These are phyloP conservation scores for Sporormia fimetaria DNA, from an alignment of 495 filamentous ascomycete species.

Conservation along the genomic window DNA sequence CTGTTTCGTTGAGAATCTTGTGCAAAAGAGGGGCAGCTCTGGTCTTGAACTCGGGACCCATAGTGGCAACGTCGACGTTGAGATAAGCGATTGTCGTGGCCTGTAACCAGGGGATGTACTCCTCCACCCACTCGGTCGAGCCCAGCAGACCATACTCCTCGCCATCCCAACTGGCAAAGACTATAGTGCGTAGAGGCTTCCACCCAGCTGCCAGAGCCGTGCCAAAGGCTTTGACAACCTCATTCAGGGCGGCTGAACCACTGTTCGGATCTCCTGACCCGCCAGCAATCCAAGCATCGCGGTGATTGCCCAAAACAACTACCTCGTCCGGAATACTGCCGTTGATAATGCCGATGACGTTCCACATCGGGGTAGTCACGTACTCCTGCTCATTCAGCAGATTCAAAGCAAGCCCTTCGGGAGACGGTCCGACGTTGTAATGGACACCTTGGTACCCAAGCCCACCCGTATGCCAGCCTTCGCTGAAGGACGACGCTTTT, in stretches of 20 bases:
- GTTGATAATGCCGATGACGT: conserved; percentile 89
- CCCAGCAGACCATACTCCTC: conserved; percentile 66
- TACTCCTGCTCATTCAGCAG: conserved; percentile 84
- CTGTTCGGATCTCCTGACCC: conserved; percentile 38
- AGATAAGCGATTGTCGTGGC: conserved; percentile 48
- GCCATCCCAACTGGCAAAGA: conserved; percentile 66
- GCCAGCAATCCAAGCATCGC: conserved; percentile 87
- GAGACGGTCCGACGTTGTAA: conserved; percentile 86
- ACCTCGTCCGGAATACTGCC: conserved; percentile 81
- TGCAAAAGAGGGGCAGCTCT: conserved; percentile 72
- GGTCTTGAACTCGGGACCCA: conserved; percentile 42
- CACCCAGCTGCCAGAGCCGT: conserved; percentile 30
- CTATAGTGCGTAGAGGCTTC: conserved; percentile 44
- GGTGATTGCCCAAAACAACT: conserved; percentile 86
- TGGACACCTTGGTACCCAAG: conserved; percentile 73
- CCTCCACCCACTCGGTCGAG: conserved; percentile 65
- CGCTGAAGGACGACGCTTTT: conserved; percentile 62
- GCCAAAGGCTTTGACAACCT: conserved; percentile 32
- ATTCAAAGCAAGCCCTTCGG: conserved; percentile 62
- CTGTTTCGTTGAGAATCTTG: conserved; percentile 58
- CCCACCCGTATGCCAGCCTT: conserved; percentile 60
- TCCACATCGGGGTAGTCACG: conserved; percentile 80
- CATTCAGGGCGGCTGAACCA: conserved; percentile 35
- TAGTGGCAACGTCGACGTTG: conserved; percentile 56
- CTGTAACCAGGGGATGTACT: conserved; percentile 72